Evolutionary conservation across 805 yeast species (phyloP).

Genomic region (Torulaspora microellipsoides): DNA sequence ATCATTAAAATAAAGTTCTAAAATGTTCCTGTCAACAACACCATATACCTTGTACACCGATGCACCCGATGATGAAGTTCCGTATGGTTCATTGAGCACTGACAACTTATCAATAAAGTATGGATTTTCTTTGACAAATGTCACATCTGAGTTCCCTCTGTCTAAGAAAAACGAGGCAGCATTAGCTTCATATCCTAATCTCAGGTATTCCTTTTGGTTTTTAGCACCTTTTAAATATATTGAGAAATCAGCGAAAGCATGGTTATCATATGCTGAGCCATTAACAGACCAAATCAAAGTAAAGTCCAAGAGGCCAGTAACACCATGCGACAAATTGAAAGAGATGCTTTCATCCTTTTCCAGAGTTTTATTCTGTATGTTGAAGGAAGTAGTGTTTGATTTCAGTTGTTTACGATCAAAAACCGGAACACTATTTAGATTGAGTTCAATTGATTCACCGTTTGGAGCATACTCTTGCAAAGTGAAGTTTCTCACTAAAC

Average conservation of each 20-base stretch:
- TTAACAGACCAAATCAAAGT: slow-evolving; percentile 23
- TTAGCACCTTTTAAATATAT: slow-evolving; percentile 18
- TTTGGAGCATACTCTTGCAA: slow-evolving; percentile 26
- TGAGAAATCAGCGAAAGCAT: slow-evolving; percentile 17
- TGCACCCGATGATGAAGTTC: slow-evolving; percentile 10
- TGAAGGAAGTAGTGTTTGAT: background rate
- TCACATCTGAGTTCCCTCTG: slow-evolving; percentile 23
- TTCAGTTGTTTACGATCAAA: slow-evolving; percentile 8
- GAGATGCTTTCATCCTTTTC: background rate
- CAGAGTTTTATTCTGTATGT: slow-evolving; percentile 4
- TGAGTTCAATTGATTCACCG: slow-evolving; percentile 20
- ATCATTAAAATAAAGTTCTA: slow-evolving; percentile 34
- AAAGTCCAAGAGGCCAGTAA: slow-evolving; percentile 28
- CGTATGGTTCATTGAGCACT: slow-evolving; percentile 22
- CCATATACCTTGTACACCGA: slow-evolving; percentile 28
- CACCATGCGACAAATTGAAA: slow-evolving; percentile 5
- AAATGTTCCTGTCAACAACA: slow-evolving; percentile 30
- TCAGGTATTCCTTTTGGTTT: slow-evolving; percentile 20
- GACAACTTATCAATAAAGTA: slow-evolving; percentile 29
- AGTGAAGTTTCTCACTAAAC: slow-evolving; percentile 32
- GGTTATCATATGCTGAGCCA: slow-evolving; percentile 4
- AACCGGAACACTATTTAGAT: slow-evolving; percentile 28
- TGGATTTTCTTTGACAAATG: slow-evolving; percentile 24
- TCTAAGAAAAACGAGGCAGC: slow-evolving; percentile 27
- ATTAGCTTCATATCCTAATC: slow-evolving; percentile 27